A percentile compares a stretch with the other conserved stretches of the same genome.
These are phyloP conservation scores for Helianthus tuberosus DNA, from an alignment of 129 eudicot species.

Conservation along the genomic window DNA sequence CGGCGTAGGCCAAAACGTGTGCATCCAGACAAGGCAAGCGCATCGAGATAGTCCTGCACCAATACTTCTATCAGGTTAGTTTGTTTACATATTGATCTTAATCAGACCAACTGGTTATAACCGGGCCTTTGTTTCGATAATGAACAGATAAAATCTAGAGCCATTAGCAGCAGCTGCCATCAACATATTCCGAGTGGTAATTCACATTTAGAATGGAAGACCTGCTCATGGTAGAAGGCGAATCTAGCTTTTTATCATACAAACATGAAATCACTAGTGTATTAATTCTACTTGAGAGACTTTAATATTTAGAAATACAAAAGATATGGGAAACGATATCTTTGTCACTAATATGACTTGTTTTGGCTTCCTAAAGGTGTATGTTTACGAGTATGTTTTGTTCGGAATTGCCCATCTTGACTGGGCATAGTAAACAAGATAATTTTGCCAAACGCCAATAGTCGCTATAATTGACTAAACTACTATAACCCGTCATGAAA, in stretches of 20 bases:
- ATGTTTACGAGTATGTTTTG: not conserved
- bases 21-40: slow-evolving; percentile 51
- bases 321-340: slow-evolving; percentile 7
- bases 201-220: slow-evolving; percentile 10
- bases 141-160: slow-evolving; percentile 6
- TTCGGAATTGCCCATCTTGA: too few relatives aligned
- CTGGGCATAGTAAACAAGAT: too few relatives aligned
- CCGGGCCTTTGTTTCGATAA: not conserved
- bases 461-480: too few relatives aligned
- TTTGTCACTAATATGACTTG: not conserved
- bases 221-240: not conserved
- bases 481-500: too few relatives aligned
- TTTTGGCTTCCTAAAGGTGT: slow-evolving; percentile 9
- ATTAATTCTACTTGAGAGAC: slow-evolving; percentile 8
- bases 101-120: not conserved
- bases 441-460: too few relatives aligned
- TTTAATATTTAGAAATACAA: slow-evolving; percentile 9
- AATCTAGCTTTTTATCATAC: slow-evolving; percentile 2
- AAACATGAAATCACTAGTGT: not conserved
- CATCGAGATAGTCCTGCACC: slow-evolving; percentile 21
- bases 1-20: slow-evolving; percentile 65
- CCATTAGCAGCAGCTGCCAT: not conserved
- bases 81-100: not conserved
- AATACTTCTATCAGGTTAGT: slow-evolving; percentile 12
- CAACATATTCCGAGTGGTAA: not conserved